Conservation (phyloP, 2,329 filamentous ascomycete genomes). For the Penicillium concentricum region DNA sequence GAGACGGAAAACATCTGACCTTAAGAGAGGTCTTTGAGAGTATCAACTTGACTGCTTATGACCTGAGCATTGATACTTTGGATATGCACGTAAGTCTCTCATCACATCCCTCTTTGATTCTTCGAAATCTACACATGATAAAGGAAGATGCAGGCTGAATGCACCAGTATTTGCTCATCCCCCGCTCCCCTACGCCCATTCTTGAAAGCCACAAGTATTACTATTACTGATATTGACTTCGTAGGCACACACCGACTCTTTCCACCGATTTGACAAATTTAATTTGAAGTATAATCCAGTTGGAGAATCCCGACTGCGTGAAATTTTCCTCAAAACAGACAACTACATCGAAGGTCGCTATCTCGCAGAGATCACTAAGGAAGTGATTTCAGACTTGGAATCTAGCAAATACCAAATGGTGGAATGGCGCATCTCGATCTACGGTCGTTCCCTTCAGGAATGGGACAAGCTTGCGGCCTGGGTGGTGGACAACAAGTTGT, state of each 20-base stretch:
- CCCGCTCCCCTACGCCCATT: neutral
- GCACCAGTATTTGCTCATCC: neutral
- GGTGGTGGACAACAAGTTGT: constrained; percentile 97
- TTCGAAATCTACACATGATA: neutral
- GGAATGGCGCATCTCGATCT: constrained; percentile 98
- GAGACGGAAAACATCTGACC: constrained; percentile 89
- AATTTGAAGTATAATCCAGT: constrained; percentile 98
- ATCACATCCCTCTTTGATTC: neutral
- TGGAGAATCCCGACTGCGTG: constrained; percentile 88
- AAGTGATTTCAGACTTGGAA: constrained; percentile 94
- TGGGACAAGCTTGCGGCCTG: constrained; percentile 98
- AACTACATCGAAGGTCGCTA: constrained; percentile 97
- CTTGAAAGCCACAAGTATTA: neutral
- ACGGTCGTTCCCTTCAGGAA: constrained; percentile 85
- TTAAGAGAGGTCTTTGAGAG: constrained; percentile 92
- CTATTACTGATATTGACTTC: neutral
- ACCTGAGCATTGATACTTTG: constrained; percentile 94
- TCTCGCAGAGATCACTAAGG: constrained; percentile 94
- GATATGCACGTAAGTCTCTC: constrained; percentile 83
- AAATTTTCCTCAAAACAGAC: constrained; percentile 99
- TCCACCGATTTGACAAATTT: constrained; percentile 99
- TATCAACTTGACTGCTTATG: constrained; percentile 95
- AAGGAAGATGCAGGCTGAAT: neutral
- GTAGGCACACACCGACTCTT: constrained; percentile 91
- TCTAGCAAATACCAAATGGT: constrained; percentile 99